phyloP scores from a whole-genome alignment of 371 early-diverging fungal genomes.

The Vavraia culicis region DNA sequence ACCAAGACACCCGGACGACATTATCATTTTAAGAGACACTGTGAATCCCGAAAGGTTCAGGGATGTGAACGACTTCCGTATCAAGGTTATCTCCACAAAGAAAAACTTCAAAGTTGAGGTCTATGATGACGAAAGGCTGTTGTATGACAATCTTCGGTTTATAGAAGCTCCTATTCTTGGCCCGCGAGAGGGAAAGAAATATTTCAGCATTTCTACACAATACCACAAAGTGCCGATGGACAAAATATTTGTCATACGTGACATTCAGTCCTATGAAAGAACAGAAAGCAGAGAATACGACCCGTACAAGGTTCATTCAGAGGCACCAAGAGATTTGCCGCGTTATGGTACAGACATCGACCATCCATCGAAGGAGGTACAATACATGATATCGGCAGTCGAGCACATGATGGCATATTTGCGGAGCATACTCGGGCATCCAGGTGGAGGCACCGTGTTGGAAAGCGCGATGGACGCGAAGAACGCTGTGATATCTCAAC shows the following conservation, averaged over 20 bases:
- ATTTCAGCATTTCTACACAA: constrained; percentile 37
- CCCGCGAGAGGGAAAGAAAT: constrained; percentile 31
- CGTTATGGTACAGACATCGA: constrained; percentile 20
- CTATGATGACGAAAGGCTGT: constrained; percentile 31
- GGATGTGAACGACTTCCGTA: constrained; percentile 31
- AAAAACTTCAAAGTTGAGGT: constrained; percentile 44
- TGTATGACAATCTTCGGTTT: constrained; percentile 41
- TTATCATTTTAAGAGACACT: constrained; percentile 34
- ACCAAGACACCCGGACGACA: constrained; percentile 8
- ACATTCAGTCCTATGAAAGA: constrained; percentile 27
- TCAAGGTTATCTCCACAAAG: constrained; percentile 42
- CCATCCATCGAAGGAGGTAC: constrained; percentile 33
- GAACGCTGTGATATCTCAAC: constrained; percentile 20
- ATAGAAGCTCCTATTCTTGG: constrained; percentile 16
- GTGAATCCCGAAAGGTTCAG: constrained; percentile 38
- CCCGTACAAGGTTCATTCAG: constrained; percentile 14
- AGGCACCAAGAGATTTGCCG: constrained; percentile 7
- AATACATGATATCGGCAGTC: constrained; percentile 35
- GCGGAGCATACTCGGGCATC: constrained; percentile 32
- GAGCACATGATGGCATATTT: constrained; percentile 36
- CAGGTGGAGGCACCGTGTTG: constrained; percentile 21
- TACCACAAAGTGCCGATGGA: constrained; percentile 29
- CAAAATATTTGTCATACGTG: constrained; percentile 29
- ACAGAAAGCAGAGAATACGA: constrained; percentile 35
- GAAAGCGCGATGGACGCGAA: constrained; percentile 19